These are phyloP conservation scores for Fusarium udum DNA, from an alignment of 2,329 filamentous ascomycete species.

Conservation along the genomic window DNA sequence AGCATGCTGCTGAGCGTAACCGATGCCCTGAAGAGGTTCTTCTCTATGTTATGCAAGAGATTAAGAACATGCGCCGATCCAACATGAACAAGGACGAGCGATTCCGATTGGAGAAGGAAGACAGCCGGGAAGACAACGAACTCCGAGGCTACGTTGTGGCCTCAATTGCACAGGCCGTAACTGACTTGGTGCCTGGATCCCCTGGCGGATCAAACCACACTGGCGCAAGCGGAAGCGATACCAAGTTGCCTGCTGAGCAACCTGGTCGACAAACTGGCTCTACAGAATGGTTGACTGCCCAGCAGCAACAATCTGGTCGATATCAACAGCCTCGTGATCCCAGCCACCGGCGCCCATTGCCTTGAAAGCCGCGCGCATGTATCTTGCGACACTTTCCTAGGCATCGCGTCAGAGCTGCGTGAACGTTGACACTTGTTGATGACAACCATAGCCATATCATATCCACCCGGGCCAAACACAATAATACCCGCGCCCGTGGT, in stretches of 20 bases:
- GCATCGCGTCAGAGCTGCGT: slow-evolving; percentile 7
- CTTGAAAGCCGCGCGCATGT: slow-evolving; percentile 41
- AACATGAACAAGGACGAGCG: slow-evolving; percentile 89
- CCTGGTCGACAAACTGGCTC: slow-evolving; percentile 62
- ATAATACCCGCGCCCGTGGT: slow-evolving; percentile 27
- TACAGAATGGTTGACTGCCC: slow-evolving; percentile 61
- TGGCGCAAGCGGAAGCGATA: slow-evolving; percentile 57
- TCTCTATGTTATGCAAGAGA: slow-evolving; percentile 90
- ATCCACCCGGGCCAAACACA: background rate
- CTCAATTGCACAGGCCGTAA: slow-evolving; percentile 77
- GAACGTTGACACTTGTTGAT: slow-evolving; percentile 3
- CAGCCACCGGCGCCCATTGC: slow-evolving; percentile 51
- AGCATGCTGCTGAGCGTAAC: slow-evolving; percentile 77
- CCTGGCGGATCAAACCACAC: slow-evolving; percentile 39
- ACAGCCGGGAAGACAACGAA: slow-evolving; percentile 78
- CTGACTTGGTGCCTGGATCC: slow-evolving; percentile 67
- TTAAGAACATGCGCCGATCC: slow-evolving; percentile 81
- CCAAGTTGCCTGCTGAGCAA: slow-evolving; percentile 69
- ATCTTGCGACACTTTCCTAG: slow-evolving; percentile 23
- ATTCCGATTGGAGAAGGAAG: slow-evolving; percentile 82
- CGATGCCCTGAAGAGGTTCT: slow-evolving; percentile 89
- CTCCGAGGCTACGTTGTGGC: slow-evolving; percentile 78
- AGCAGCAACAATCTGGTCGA: slow-evolving; percentile 55
- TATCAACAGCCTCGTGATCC: slow-evolving; percentile 59
- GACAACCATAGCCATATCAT: slow-evolving; percentile 1